Evolutionary conservation across 2,329 filamentous ascomycete species (phyloP).

Genomic region (Fonsecaea erecta): DNA sequence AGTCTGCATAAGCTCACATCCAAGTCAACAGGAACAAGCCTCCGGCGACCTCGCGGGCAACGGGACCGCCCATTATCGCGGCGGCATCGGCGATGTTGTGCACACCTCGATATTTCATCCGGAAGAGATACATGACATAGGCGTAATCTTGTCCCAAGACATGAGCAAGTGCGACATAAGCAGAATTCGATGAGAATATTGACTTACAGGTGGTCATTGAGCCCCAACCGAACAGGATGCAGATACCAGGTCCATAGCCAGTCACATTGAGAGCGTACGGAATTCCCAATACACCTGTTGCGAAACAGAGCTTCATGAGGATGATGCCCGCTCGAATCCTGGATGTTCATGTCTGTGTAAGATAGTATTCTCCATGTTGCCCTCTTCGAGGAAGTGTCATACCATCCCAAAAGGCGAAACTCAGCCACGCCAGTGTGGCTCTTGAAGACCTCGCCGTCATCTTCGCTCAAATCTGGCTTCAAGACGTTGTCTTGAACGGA

Average conservation of each 20-base stretch:
- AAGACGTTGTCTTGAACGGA: slow-evolving; percentile 1
- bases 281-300: slow-evolving; percentile 87
- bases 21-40: slow-evolving; percentile 42
- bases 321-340: slow-evolving; percentile 55
- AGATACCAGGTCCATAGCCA: slow-evolving; percentile 54
- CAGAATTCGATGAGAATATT: slow-evolving; percentile 42
- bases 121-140: slow-evolving; percentile 55
- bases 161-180: slow-evolving; percentile 3
- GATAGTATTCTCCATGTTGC: background rate
- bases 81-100: slow-evolving; percentile 65
- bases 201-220: slow-evolving; percentile 56
- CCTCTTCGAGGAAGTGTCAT: background rate
- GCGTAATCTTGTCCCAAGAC: slow-evolving; percentile 11
- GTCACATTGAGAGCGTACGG: slow-evolving; percentile 54
- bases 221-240: slow-evolving; percentile 55
- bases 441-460: slow-evolving; percentile 52
- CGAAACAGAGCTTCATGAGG: slow-evolving; percentile 73
- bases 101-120: slow-evolving; percentile 55
- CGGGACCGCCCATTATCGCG: slow-evolving; percentile 57
- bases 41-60: slow-evolving; percentile 47
- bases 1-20: slow-evolving; percentile 41
- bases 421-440: slow-evolving; percentile 52
- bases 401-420: slow-evolving; percentile 55
- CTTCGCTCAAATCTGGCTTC: slow-evolving; percentile 7
- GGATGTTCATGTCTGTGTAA: slow-evolving; percentile 3